Conservation (phyloP, 31 red algal genomes). For the Odonthalia washingtoniensis region DNA sequence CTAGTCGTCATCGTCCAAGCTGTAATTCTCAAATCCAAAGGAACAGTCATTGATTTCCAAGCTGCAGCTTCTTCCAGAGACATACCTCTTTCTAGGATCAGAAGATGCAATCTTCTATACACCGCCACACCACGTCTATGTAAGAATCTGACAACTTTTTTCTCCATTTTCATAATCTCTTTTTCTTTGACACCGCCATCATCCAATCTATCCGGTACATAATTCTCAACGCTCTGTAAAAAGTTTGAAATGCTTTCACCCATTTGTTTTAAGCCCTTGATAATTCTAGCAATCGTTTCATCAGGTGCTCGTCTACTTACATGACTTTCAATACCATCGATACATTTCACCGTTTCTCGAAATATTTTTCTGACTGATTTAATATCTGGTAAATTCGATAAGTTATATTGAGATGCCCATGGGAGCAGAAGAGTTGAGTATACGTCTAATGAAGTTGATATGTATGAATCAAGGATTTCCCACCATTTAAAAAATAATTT, state of each 20-base stretch:
- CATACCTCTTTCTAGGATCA: slow-evolving; percentile 66
- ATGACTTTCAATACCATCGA: slow-evolving; percentile 53
- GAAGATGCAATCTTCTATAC: no score
- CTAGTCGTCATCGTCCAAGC: no score
- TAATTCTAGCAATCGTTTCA: slow-evolving; percentile 73
- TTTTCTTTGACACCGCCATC: slow-evolving; percentile 42
- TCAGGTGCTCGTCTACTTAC: slow-evolving; percentile 62
- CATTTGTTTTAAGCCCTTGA: slow-evolving; percentile 60
- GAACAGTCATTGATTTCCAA: no score
- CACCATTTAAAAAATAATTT: slow-evolving; percentile 75
- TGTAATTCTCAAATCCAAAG: not conserved
- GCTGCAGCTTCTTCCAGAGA: slow-evolving; percentile 44
- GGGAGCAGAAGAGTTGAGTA: slow-evolving; percentile 60
- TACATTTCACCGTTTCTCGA: slow-evolving; percentile 8
- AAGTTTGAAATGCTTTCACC: slow-evolving; percentile 50
- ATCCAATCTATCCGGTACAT: slow-evolving; percentile 52
- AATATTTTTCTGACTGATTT: slow-evolving; percentile 27
- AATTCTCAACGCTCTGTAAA: slow-evolving; percentile 58
- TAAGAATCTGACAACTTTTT: slow-evolving; percentile 59
- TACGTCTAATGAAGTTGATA: slow-evolving; percentile 50
- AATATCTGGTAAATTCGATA: slow-evolving; percentile 36
- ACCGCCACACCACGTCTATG: slow-evolving; percentile 50
- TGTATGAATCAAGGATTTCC: slow-evolving; percentile 65
- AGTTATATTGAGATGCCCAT: slow-evolving; percentile 46
- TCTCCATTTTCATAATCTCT: slow-evolving; percentile 53